A percentile compares a stretch with the other conserved stretches of the same genome.
These are phyloP conservation scores for Metarhizium anisopliae DNA, from an alignment of 2,329 filamentous ascomycete species.

Conservation along the genomic window DNA sequence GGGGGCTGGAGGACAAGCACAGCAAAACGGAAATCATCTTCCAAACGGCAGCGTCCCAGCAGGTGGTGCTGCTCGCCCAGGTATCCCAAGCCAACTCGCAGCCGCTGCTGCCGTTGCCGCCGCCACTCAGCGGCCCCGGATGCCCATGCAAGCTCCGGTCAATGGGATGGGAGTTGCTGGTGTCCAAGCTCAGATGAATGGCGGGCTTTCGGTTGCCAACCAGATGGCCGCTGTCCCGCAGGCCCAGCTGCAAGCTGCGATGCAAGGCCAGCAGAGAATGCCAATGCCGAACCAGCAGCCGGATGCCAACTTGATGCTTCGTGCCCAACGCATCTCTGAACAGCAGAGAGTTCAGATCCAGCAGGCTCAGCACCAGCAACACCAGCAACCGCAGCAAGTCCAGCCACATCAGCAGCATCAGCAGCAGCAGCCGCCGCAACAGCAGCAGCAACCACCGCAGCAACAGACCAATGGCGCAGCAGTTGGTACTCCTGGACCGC, in stretches of 20 bases:
- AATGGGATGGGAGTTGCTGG: conserved; percentile 39
- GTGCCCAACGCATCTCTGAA: conserved; percentile 58
- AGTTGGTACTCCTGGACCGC: conserved; percentile 27
- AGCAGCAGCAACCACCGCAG: conserved; percentile 17
- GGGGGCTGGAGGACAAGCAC: conserved; percentile 18
- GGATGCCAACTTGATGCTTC: conserved; percentile 49
- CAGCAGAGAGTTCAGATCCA: conserved; percentile 49
- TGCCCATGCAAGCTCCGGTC: conserved; percentile 44
- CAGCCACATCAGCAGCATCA: conserved; percentile 20
- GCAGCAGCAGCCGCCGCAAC: conserved; percentile 15
- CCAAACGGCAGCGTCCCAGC: conserved; percentile 19
- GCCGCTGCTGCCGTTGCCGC: conserved; percentile 29
- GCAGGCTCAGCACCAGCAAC: conserved; percentile 18
- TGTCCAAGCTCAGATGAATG: conserved; percentile 39
- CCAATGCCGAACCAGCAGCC: conserved; percentile 34
- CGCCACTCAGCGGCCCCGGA: conserved; percentile 33
- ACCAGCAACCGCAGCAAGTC: conserved; percentile 28
- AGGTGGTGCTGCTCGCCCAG: conserved; percentile 24
- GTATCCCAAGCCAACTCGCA: conserved; percentile 33
- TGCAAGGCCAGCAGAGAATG: conserved; percentile 51
- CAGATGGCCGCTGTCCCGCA: conserved; percentile 59
- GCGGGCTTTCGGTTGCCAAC: conserved; percentile 42
- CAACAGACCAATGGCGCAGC: conserved; percentile 20
- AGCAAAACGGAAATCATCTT: conserved; percentile 17
- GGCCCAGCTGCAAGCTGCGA: conserved; percentile 54